These are phyloP conservation scores for Kwoniella heveanensis DNA, from an alignment of 768 basidiomycete species.

Conservation along the genomic window DNA sequence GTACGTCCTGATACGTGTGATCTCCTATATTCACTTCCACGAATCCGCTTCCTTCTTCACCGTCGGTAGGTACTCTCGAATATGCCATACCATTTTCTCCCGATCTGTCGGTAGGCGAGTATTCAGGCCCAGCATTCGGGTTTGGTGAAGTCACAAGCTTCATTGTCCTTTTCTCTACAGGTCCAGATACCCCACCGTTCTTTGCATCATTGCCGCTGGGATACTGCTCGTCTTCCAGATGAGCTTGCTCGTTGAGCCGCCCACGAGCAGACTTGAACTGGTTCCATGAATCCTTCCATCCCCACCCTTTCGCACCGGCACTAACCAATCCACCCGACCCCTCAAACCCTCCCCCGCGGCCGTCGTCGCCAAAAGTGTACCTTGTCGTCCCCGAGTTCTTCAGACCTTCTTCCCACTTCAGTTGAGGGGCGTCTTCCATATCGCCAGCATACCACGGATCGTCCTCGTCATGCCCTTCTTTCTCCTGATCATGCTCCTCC, in stretches of 20 bases:
- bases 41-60: background rate
- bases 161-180: constrained; percentile 27
- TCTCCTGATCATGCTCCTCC: constrained; percentile 1
- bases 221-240: background rate
- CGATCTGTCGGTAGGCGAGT: background rate
- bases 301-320: constrained; percentile 23
- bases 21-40: background rate
- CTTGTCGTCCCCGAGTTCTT: background rate
- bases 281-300: constrained; percentile 28
- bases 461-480: constrained; percentile 19
- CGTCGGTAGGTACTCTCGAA: background rate
- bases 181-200: background rate
- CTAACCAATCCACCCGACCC: constrained; percentile 5
- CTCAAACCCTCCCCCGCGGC: background rate
- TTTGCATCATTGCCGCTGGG: background rate
- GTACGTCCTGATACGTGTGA: constrained; percentile 1
- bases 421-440: constrained; percentile 13
- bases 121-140: background rate
- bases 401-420: constrained; percentile 7
- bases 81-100: background rate
- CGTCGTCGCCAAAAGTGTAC: constrained; percentile 2
- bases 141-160: constrained; percentile 17
- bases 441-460: constrained; percentile 27
- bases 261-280: constrained; percentile 31
- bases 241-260: constrained; percentile 7